These are phyloP conservation scores for Ormosia semicastrata DNA, from an alignment of 306 rosid species.

Conservation along the genomic window DNA sequence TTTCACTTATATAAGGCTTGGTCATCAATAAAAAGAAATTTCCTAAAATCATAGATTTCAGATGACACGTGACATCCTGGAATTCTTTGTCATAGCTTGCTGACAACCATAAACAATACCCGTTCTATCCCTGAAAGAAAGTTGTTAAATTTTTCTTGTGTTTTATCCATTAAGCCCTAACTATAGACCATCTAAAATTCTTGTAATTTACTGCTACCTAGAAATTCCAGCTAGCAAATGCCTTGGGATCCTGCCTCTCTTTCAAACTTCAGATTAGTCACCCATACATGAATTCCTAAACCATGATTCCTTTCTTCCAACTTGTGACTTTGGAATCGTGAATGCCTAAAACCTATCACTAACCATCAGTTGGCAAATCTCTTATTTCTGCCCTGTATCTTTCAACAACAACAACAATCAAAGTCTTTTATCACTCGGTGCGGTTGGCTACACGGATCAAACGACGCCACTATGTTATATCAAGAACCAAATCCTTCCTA, in stretches of 20 bases:
- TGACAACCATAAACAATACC: neutral
- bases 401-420: too few relatives aligned
- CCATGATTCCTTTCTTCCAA: slow-evolving; percentile 8
- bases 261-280: neutral
- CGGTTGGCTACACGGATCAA: too few relatives aligned
- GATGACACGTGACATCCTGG: neutral
- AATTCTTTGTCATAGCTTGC: neutral
- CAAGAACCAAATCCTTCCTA: too few relatives aligned
- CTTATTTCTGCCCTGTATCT: neutral
- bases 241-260: neutral
- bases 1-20: neutral
- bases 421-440: too few relatives aligned
- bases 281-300: neutral
- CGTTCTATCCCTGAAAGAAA: neutral
- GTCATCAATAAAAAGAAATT: neutral
- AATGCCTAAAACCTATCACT: neutral
- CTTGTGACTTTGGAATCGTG: neutral
- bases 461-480: too few relatives aligned
- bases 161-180: neutral
- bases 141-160: neutral
- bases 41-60: neutral
- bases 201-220: neutral
- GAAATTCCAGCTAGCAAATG: neutral
- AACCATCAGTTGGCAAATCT: neutral
- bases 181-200: neutral